phyloP scores from a whole-genome alignment of 208 protist genomes.

The Vickermania ingenoplastis region DNA sequence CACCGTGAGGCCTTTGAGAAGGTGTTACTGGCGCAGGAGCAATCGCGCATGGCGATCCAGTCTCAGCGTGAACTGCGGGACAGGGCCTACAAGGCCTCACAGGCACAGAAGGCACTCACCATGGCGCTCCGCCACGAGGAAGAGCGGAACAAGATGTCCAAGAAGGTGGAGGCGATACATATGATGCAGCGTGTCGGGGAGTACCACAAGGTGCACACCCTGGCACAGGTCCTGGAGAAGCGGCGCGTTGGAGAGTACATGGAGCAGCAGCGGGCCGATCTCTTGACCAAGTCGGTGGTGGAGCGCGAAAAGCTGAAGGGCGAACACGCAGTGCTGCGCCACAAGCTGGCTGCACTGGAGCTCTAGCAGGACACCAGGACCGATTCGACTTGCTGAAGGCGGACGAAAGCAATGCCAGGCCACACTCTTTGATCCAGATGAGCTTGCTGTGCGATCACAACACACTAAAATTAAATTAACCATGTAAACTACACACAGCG shows the following conservation, averaged over 20 bases:
- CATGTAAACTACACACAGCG: too few relatives aligned
- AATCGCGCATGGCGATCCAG: constrained; percentile 12
- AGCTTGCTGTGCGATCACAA: too few relatives aligned
- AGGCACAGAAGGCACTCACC: constrained; percentile 18
- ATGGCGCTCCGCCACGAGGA: constrained; percentile 30
- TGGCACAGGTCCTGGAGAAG: constrained; percentile 59
- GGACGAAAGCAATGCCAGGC: too few relatives aligned
- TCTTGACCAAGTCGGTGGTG: constrained; percentile 30
- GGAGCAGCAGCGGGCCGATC: constrained; percentile 31
- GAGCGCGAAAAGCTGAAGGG: constrained; percentile 30
- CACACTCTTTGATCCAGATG: too few relatives aligned
- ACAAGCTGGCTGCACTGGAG: constrained; percentile 7
- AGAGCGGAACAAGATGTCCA: constrained; percentile 45
- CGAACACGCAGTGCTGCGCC: constrained; percentile 8
- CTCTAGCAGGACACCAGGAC: too few relatives aligned
- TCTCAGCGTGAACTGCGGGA: constrained; percentile 29
- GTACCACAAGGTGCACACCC: constrained; percentile 58
- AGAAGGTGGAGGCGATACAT: constrained; percentile 44
- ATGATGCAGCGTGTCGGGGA: constrained; percentile 56
- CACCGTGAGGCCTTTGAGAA: constrained; percentile 17
- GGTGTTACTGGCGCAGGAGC: constrained; percentile 20
- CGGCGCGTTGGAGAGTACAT: constrained; percentile 34
- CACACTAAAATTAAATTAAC: too few relatives aligned
- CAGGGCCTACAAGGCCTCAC: constrained; percentile 16
- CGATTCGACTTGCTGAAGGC: too few relatives aligned